Base-by-base conservation (phyloP, 1,139 yeast species). In the Lodderomyces pseudojiufengensis region DNA sequence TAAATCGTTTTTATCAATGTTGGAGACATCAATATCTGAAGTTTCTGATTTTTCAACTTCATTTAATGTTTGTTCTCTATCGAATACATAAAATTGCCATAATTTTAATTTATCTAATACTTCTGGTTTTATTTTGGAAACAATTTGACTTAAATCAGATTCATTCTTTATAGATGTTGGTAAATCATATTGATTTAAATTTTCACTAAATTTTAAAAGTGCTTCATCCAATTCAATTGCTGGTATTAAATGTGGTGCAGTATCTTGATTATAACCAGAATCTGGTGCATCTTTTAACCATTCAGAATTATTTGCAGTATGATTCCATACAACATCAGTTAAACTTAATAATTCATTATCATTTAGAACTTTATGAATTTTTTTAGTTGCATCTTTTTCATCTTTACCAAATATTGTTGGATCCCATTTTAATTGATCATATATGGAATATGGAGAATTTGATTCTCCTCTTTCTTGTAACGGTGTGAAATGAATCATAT, bases 401-500 rank as follows among this genome's bases (percentile, higher is more conserved):
- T 62, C 44, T 22, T 71, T 62, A 5, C 20, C 20, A 54, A 92
- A 92, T 25, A 80, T 61, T 0, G 51, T 57, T 0, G 84, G 77
- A 54, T 92, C 97, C 59, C 84, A 88, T 18, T 54, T 57, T 46
- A 87, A 71, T 59, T 92, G 97, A 57, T 92, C 97, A 50, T 65
- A 83, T 36, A 92, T 85, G 3, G 96, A 85, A 54, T 90, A 92
- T 0, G 98, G 97, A 7, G 97, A 88, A 55, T 90, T 76, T 1
- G 95, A 85, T 39, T 73, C 81, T 20, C 98, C 98, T 35, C 97
- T 72, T 45, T 80, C 65, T 59, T 90, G 97, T 45, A 92, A 68
- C 0, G 98, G 98, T 2, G 97, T 88, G 56, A 92, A 92, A 63
- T 92, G 98, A 32, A 92, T 67, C 96, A 90, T 86, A 57, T 92